These are phyloP conservation scores for Urostyla sp. DNA, from an alignment of 73 alveolate genomes.

Conservation along the genomic window DNA sequence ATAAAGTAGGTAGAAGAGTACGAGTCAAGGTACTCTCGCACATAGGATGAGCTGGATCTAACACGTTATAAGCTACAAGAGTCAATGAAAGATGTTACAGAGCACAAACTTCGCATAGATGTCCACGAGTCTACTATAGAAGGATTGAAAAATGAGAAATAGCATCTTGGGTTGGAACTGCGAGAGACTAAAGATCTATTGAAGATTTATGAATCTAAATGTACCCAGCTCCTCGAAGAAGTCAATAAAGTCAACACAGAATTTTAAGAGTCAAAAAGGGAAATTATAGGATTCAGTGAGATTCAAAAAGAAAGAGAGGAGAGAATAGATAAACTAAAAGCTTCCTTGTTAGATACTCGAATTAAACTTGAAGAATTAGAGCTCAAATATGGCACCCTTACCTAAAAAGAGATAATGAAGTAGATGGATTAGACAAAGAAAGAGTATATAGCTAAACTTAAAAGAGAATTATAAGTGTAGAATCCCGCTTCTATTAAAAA, in stretches of 20 bases:
- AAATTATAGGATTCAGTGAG: constrained; percentile 62
- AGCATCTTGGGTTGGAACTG: constrained; percentile 10
- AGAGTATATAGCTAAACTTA: constrained; percentile 34
- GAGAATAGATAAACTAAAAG: constrained; percentile 56
- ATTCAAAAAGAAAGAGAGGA: constrained; percentile 65
- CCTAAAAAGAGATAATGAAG: constrained; percentile 45
- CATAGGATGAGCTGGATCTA: constrained; percentile 47
- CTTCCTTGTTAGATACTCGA: not conserved
- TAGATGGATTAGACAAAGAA: constrained; percentile 8
- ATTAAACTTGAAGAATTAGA: constrained; percentile 29
- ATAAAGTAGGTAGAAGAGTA: constrained; percentile 42
- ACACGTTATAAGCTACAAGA: constrained; percentile 49
- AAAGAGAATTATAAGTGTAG: constrained; percentile 53
- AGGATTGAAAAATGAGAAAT: constrained; percentile 42
- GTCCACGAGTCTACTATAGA: constrained; percentile 35
- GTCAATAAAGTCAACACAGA: constrained; percentile 25
- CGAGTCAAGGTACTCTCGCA: constrained; percentile 15
- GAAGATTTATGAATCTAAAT: constrained; percentile 48
- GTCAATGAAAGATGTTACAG: constrained; percentile 54
- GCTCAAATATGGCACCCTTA: constrained; percentile 35
- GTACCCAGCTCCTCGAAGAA: constrained; percentile 23
- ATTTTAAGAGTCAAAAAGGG: constrained; percentile 41
- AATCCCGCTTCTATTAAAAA: not conserved
- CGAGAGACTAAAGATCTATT: constrained; percentile 52
- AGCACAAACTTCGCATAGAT: constrained; percentile 34